Base-by-base conservation (phyloP, 768 basidiomycete genomes). In the Boletus pseudopeckii region DNA sequence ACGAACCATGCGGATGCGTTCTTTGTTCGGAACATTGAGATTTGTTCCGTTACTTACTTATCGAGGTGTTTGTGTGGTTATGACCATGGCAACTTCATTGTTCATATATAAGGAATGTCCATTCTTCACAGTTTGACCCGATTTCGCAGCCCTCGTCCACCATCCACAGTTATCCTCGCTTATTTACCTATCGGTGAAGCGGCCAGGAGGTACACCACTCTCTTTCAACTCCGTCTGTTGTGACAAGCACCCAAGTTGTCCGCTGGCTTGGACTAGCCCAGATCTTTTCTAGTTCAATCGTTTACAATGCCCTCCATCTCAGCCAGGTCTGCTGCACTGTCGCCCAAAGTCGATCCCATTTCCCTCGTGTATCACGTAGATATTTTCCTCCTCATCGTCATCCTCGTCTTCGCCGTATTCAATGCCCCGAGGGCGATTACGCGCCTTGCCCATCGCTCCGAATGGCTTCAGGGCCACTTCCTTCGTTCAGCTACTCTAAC, bases 381-480 rank as follows among this genome's bases (percentile, higher is more conserved):
- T 69, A 63, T 83, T 40, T 70, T 80, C 60, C 63, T 84, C 45
- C 49, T 80, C 52, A 67, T 72, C 22, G 44, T 78, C 45, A 64
- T 79, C 37, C 71, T 67, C 0, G 38, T 75, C 28, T 68, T 79
- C 40, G 68, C 77, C 50, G 54, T 78, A 6, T 66, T 76, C 55
- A 71, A 73, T 7, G 61, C 81, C 8, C 84, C 84, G 18, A 76
- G 81, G 39, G 72, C 73, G 15, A 52, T 83, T 13, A 78, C 76
- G 20, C 79, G 84, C 41, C 72, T 84, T 52, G 77, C 78, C 48
- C 72, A 70, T 37, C 60, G 69, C 28, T 73, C 76, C 5, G 81
- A 84, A 55, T 82, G 83, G 82, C 55, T 69, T 20, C 74, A 67
- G 26, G 83, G 84, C 3, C 73, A 79, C 55, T 55, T 84, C 57